Conservation (phyloP, 805 yeast genomes). For the Ogataea nakhonphanomensis region DNA sequence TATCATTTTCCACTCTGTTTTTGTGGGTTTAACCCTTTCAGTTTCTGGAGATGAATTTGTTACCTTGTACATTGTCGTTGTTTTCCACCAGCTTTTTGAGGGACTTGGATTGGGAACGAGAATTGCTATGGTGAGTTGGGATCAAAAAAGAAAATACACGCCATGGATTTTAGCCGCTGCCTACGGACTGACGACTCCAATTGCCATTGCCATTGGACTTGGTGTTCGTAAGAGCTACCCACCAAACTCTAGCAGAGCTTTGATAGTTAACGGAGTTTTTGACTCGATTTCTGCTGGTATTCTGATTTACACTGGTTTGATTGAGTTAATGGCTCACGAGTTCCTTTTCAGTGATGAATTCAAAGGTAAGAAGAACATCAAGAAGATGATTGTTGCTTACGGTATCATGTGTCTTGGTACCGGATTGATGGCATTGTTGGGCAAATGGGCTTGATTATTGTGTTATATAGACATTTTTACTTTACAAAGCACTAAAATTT, state of each 20-base stretch:
- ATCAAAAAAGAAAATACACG: conserved; percentile 39
- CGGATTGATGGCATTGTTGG: conserved; percentile 75
- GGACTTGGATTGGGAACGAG: conserved; percentile 85
- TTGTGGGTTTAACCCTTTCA: conserved; percentile 74
- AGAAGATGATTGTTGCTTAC: conserved; percentile 50
- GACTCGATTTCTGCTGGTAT: conserved; percentile 80
- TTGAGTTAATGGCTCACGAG: conserved; percentile 79
- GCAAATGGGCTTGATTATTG: conserved; percentile 62
- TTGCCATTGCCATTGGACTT: conserved; percentile 74
- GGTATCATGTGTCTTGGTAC: conserved; percentile 58
- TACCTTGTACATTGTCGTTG: conserved; percentile 63
- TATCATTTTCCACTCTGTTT: conserved; percentile 76
- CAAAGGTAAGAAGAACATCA: conserved; percentile 54
- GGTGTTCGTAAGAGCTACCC: conserved; percentile 65
- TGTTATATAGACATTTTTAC: neutral
- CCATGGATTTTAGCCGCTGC: conserved; percentile 57
- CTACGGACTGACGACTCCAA: conserved; percentile 61
- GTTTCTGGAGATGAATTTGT: conserved; percentile 75
- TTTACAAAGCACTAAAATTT: too few relatives aligned
- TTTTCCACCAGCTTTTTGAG: conserved; percentile 79
- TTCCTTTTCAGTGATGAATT: conserved; percentile 60
- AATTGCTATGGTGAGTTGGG: conserved; percentile 53
- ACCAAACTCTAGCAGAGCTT: conserved; percentile 54
- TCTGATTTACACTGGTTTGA: conserved; percentile 70
- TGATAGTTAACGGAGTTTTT: conserved; percentile 67